These are phyloP conservation scores for Malassezia furfur DNA, from an alignment of 1,284 basidiomycete species.

Conservation along the genomic window DNA sequence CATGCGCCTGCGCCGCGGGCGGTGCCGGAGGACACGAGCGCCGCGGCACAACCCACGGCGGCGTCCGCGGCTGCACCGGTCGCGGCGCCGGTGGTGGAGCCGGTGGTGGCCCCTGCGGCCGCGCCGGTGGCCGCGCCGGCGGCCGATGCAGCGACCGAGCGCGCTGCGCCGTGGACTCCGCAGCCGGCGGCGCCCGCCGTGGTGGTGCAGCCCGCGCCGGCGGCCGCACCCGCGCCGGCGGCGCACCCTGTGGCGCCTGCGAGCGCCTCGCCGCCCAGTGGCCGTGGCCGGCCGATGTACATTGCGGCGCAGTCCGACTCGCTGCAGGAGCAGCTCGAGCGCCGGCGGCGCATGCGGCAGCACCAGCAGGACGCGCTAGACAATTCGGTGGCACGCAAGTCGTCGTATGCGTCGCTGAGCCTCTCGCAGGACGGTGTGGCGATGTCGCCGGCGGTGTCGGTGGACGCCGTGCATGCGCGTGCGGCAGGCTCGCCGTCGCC, in stretches of 20 bases:
- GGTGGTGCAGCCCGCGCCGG: not conserved
- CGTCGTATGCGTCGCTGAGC: not conserved
- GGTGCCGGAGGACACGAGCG: not conserved
- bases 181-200: not conserved
- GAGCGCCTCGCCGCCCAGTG: not conserved
- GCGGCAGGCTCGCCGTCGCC: not conserved
- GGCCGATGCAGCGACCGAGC: not conserved
- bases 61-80: not conserved
- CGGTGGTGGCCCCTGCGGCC: not conserved
- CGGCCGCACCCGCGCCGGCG: not conserved
- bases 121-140: not conserved
- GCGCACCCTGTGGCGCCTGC: not conserved
- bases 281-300: not conserved
- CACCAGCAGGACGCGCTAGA: not conserved
- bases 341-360: not conserved
- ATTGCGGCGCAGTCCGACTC: slow-evolving; percentile 1
- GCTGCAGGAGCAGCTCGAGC: slow-evolving; percentile 6
- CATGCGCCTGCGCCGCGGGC: not conserved
- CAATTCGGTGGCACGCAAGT: not conserved
- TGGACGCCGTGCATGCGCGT: not conserved
- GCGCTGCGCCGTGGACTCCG: not conserved
- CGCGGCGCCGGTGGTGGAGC: not conserved
- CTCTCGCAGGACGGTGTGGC: not conserved
- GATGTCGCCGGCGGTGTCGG: slow-evolving; percentile 3
- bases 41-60: not conserved